These are phyloP conservation scores for Aspergillus steynii DNA, from an alignment of 495 filamentous ascomycete genomes.

Conservation along the genomic window DNA sequence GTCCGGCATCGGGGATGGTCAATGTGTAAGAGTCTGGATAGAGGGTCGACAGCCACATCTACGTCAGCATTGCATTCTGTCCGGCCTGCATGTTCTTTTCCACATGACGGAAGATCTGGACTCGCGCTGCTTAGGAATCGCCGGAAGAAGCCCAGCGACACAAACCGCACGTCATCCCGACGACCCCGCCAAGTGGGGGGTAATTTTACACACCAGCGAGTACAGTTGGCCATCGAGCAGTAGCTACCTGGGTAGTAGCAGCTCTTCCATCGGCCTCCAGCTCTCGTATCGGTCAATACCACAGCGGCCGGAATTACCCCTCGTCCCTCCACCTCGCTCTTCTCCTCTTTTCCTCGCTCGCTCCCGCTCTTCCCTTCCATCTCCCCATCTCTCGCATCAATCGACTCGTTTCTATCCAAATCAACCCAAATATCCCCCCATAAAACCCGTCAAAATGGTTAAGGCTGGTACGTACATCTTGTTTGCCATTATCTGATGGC, in stretches of 20 bases:
- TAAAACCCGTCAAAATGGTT: slow-evolving; percentile 73
- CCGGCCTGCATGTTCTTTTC: background rate
- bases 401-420: slow-evolving; percentile 10
- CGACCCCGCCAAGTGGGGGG: slow-evolving; percentile 31
- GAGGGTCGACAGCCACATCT: too few relatives aligned
- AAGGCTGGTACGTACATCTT: slow-evolving; percentile 76
- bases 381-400: background rate
- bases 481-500: slow-evolving; percentile 5
- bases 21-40: background rate
- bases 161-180: slow-evolving; percentile 28
- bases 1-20: too few relatives aligned
- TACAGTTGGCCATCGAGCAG: too few relatives aligned
- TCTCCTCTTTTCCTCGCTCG: slow-evolving; percentile 15
- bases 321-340: slow-evolving; percentile 18
- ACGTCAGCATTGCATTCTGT: too few relatives aligned
- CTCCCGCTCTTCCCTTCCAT: slow-evolving; percentile 17
- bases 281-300: background rate
- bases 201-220: too few relatives aligned
- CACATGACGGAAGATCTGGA: slow-evolving; percentile 12
- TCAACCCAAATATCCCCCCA: slow-evolving; percentile 11
- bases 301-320: slow-evolving; percentile 23
- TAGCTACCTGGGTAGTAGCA: too few relatives aligned
- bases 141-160: slow-evolving; percentile 7
- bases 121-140: slow-evolving; percentile 27
- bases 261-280: too few relatives aligned